Percentiles rank a stretch among this genome's conserved stretches.
phyloP scores from a whole-genome alignment of 495 filamentous ascomycete species.

The Articulospora tetracladia region DNA sequence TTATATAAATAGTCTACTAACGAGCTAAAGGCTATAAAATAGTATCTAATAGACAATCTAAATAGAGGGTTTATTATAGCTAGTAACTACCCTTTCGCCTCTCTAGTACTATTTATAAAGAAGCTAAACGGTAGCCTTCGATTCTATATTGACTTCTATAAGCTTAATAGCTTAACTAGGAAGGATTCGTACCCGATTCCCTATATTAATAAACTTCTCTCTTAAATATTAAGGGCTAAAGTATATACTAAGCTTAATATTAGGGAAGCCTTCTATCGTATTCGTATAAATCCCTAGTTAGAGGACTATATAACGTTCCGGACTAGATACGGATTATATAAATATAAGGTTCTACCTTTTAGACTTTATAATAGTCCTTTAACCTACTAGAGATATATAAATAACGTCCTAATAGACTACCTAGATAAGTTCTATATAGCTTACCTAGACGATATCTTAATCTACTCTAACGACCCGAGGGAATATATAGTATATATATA shows the following conservation, averaged over 20 bases:
- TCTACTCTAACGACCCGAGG: constrained; percentile 24
- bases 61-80: constrained; percentile 4
- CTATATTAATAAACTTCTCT: constrained; percentile 39
- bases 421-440: constrained; percentile 24
- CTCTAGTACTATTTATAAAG: constrained; percentile 4
- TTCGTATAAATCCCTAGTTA: constrained; percentile 28
- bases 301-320: constrained; percentile 35
- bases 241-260: constrained; percentile 46
- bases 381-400: constrained; percentile 29
- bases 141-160: constrained; percentile 43
- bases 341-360: constrained; percentile 32
- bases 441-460: constrained; percentile 33
- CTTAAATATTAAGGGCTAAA: constrained; percentile 25
- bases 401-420: constrained; percentile 22
- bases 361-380: constrained; percentile 27
- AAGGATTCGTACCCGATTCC: constrained; percentile 44
- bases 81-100: neutral
- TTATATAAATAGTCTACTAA: neutral
- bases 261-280: constrained; percentile 33
- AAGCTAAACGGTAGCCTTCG: constrained; percentile 27
- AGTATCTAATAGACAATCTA: constrained; percentile 2
- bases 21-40: neutral
- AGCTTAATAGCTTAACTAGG: constrained; percentile 37
- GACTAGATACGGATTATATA: constrained; percentile 21
- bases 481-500: constrained; percentile 31